phyloP scores from a whole-genome alignment of 1,139 yeast species.

The Yamadazyma triangularis region DNA sequence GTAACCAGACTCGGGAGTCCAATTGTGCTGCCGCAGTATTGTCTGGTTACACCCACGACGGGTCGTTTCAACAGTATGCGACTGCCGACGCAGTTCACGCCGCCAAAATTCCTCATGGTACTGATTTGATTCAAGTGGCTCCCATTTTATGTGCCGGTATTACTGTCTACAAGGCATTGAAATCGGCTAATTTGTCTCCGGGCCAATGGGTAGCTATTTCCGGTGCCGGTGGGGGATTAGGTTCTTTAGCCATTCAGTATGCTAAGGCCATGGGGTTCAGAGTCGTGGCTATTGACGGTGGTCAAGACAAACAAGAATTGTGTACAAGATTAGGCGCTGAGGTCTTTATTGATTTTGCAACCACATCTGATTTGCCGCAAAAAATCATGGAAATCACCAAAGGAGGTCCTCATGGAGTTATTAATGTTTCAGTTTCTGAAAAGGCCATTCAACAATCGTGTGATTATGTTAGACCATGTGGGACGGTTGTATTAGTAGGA shows the following conservation, averaged over 20 bases:
- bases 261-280: constrained; percentile 73
- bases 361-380: constrained; percentile 50
- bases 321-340: constrained; percentile 63
- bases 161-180: constrained; percentile 74
- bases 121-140: constrained; percentile 69
- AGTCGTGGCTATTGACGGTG: constrained; percentile 74
- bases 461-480: constrained; percentile 61
- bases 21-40: constrained; percentile 65
- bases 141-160: constrained; percentile 84
- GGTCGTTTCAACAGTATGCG: constrained; percentile 77
- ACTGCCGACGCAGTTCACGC: constrained; percentile 86
- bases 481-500: constrained; percentile 71
- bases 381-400: constrained; percentile 57
- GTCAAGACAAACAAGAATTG: constrained; percentile 60
- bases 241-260: constrained; percentile 70
- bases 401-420: constrained; percentile 78
- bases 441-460: constrained; percentile 61
- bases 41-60: constrained; percentile 77
- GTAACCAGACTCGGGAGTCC: constrained; percentile 61
- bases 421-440: constrained; percentile 70
- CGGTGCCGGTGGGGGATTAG: constrained; percentile 80
- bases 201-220: constrained; percentile 78
- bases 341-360: constrained; percentile 59
- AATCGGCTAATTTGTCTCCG: constrained; percentile 58
- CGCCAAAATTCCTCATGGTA: constrained; percentile 65